phyloP scores from a whole-genome alignment of 2,329 filamentous ascomycete species.

The Pseudocercospora eumusae region DNA sequence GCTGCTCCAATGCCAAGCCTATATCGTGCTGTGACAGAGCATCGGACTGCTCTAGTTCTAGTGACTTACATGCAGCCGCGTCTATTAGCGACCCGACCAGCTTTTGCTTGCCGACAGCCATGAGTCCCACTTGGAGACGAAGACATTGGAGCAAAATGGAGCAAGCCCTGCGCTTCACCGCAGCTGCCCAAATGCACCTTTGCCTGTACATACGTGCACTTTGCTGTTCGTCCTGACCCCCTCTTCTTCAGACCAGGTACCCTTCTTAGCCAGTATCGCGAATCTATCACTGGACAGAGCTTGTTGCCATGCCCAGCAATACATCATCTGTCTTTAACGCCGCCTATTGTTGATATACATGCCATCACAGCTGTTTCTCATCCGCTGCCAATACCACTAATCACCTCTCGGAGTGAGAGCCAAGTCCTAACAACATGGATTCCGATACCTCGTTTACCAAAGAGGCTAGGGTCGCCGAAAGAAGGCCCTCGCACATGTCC shows the following conservation, averaged over 20 bases:
- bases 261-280: not conserved
- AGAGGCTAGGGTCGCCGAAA: conserved; percentile 14
- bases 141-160: not conserved
- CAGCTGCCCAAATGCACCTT: conserved; percentile 1
- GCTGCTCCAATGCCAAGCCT: conserved; percentile 1
- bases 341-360: conserved; percentile 11
- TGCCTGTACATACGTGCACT: not conserved
- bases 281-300: conserved; percentile 9
- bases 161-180: not conserved
- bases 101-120: conserved; percentile 4
- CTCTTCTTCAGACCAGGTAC: not conserved
- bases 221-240: not conserved
- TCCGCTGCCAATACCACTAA: not conserved
- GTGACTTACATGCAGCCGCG: not conserved
- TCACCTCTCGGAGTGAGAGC: not conserved
- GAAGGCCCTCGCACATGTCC: conserved; percentile 31
- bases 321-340: conserved; percentile 13
- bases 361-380: not conserved
- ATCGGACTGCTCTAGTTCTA: not conserved
- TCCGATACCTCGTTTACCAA: conserved; percentile 18
- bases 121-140: conserved; percentile 1
- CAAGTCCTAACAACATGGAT: conserved; percentile 17
- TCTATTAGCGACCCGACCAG: not conserved
- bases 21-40: not conserved
- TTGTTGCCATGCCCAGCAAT: conserved; percentile 8